phyloP scores from a whole-genome alignment of 2,329 filamentous ascomycete species.

The Monosporascus cannonballus region DNA sequence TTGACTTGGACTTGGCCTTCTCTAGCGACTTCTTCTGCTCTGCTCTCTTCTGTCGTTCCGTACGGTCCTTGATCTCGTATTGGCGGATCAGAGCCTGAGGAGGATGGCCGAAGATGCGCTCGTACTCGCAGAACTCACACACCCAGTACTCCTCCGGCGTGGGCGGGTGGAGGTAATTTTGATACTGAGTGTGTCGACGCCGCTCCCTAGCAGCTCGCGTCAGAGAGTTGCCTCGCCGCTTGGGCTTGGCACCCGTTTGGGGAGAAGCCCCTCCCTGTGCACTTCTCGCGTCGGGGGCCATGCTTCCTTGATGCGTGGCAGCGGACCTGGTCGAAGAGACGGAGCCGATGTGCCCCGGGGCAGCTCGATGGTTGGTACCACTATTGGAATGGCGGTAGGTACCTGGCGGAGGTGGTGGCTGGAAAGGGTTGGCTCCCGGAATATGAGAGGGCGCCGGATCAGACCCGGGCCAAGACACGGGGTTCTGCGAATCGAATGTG shows the following conservation, averaged over 20 bases:
- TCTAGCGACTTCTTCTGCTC: constrained; percentile 80
- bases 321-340: constrained; percentile 8
- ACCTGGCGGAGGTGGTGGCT: constrained; percentile 11
- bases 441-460: constrained; percentile 29
- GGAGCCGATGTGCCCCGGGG: constrained; percentile 11
- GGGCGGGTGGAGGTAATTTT: constrained; percentile 70
- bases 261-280: constrained; percentile 31
- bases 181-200: constrained; percentile 68
- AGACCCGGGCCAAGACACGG: constrained; percentile 67
- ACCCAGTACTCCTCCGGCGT: constrained; percentile 76
- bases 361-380: constrained; percentile 6
- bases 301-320: constrained; percentile 9
- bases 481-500: constrained; percentile 85
- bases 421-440: constrained; percentile 18
- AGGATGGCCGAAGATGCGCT: constrained; percentile 85
- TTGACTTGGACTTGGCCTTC: constrained; percentile 88
- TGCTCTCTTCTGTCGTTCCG: constrained; percentile 75
- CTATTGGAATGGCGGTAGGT: constrained; percentile 13
- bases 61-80: constrained; percentile 91
- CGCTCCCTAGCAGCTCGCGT: constrained; percentile 70
- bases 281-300: constrained; percentile 25
- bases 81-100: constrained; percentile 80
- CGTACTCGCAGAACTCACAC: constrained; percentile 97
- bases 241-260: constrained; percentile 48
- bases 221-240: constrained; percentile 66